These are phyloP conservation scores for Trapa bicornis DNA, from an alignment of 345 rosid species.

Conservation along the genomic window DNA sequence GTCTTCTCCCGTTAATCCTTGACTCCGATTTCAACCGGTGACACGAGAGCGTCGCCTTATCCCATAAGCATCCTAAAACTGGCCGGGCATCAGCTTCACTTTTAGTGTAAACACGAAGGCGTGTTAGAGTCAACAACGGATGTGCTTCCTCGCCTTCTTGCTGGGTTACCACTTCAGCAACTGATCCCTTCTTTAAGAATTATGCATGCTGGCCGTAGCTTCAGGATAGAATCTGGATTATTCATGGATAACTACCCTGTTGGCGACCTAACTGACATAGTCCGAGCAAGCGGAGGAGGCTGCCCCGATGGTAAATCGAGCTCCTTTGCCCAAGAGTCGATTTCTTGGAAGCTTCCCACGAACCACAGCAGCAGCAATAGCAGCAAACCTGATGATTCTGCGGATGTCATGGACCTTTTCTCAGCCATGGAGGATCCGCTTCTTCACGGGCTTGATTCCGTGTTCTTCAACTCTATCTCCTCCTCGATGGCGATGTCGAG, in stretches of 20 bases:
- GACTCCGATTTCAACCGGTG: background rate
- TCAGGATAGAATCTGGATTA: background rate
- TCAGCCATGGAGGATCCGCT: constrained; percentile 52
- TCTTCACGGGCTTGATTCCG: constrained; percentile 19
- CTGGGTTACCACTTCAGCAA: background rate
- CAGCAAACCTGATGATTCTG: background rate
- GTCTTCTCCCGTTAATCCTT: background rate
- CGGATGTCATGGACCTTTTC: constrained; percentile 39
- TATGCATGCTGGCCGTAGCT: background rate
- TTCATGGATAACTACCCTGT: constrained; percentile 11
- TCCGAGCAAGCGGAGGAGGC: constrained; percentile 5
- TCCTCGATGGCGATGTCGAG: background rate
- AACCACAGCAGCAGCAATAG: background rate
- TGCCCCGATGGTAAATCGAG: background rate
- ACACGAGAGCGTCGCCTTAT: background rate
- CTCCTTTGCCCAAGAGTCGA: background rate
- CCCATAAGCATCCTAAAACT: background rate
- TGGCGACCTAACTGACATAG: constrained; percentile 16
- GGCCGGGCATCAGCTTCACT: background rate
- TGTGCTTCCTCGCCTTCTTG: no score
- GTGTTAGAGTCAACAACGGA: background rate
- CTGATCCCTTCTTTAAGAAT: background rate
- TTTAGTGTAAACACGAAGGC: background rate
- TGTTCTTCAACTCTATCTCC: background rate
- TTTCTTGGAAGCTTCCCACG: constrained; percentile 3